A percentile compares a stretch with the other conserved stretches of the same genome.
Evolutionary conservation across 495 filamentous ascomycete species (phyloP).

Genomic region (Penicillium fimorum): DNA sequence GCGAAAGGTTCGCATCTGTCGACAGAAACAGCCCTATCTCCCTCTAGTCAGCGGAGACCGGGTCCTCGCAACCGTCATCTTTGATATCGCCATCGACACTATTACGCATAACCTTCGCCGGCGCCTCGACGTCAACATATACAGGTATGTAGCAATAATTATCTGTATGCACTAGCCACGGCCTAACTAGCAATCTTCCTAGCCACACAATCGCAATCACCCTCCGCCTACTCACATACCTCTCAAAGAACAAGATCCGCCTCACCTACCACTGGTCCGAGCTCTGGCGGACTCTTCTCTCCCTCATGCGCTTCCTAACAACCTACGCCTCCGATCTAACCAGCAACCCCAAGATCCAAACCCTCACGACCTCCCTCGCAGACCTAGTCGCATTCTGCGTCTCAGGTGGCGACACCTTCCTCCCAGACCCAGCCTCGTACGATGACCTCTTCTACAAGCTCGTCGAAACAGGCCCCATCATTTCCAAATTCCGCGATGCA

Average conservation of each 20-base stretch:
- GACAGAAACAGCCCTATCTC: conserved; percentile 86
- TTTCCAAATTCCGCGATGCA: conserved; percentile 77
- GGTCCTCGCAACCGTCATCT: conserved; percentile 66
- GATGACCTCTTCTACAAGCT: conserved; percentile 99
- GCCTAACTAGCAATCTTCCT: conserved; percentile 8
- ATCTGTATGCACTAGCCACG: not conserved
- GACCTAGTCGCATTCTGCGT: conserved; percentile 84
- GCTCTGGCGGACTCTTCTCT: conserved; percentile 85
- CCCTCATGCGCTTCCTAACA: conserved; percentile 86
- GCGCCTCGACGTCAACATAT: conserved; percentile 79
- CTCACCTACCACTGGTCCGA: conserved; percentile 93
- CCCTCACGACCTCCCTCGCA: conserved; percentile 55
- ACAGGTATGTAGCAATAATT: conserved; percentile 51
- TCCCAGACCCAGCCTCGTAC: conserved; percentile 85
- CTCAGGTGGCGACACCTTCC: conserved; percentile 85
- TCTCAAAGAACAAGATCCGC: conserved; percentile 74
- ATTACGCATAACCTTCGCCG: conserved; percentile 92
- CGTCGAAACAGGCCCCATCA: conserved; percentile 82
- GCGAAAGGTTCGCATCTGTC: conserved; percentile 74
- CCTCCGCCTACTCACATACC: conserved; percentile 76
- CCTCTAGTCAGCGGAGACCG: conserved; percentile 71
- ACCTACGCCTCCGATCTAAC: conserved; percentile 77
- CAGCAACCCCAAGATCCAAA: conserved; percentile 57
- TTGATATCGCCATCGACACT: conserved; percentile 85
- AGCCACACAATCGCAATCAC: conserved; percentile 67